Conservation (phyloP, 1,284 basidiomycete genomes). For the Sphagnurus paluster region DNA sequence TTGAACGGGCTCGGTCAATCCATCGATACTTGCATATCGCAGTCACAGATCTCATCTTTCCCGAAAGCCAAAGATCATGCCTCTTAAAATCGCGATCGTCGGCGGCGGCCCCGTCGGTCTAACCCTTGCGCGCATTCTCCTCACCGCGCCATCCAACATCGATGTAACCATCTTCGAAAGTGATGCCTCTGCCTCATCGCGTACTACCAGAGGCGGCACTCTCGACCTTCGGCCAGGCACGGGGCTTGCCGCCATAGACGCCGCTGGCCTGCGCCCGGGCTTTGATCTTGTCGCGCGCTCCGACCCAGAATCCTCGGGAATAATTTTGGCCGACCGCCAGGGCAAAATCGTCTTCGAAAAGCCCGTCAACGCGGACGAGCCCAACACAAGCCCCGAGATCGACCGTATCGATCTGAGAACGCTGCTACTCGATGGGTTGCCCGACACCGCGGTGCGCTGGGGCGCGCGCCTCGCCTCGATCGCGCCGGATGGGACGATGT, state of each 20-base stretch:
- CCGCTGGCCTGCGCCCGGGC: slow-evolving; percentile 27
- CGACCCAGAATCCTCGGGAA: slow-evolving; percentile 22
- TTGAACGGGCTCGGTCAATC: too few relatives aligned
- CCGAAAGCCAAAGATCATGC: too few relatives aligned
- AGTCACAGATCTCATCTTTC: too few relatives aligned
- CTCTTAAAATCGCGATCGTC: slow-evolving; percentile 28
- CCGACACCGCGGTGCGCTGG: slow-evolving; percentile 21
- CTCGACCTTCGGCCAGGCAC: slow-evolving; percentile 39
- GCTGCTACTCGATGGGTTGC: slow-evolving; percentile 20
- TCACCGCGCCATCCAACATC: slow-evolving; percentile 21
- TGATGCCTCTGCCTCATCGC: slow-evolving; percentile 27
- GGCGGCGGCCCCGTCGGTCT: slow-evolving; percentile 42
- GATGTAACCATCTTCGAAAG: slow-evolving; percentile 34
- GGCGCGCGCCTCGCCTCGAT: slow-evolving; percentile 15
- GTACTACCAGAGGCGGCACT: slow-evolving; percentile 36
- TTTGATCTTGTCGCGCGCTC: slow-evolving; percentile 27
- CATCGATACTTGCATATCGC: too few relatives aligned
- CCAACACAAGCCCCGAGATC: slow-evolving; percentile 28
- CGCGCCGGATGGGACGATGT: slow-evolving; percentile 8
- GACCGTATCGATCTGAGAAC: slow-evolving; percentile 23
- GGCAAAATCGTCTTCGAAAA: slow-evolving; percentile 20
- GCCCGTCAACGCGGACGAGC: slow-evolving; percentile 9
- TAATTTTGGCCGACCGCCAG: slow-evolving; percentile 26
- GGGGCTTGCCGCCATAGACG: slow-evolving; percentile 32
- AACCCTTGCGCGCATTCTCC: slow-evolving; percentile 38